Evolutionary conservation across 2,329 filamentous ascomycete species (phyloP).

Genomic region (Fusarium tupiense): DNA sequence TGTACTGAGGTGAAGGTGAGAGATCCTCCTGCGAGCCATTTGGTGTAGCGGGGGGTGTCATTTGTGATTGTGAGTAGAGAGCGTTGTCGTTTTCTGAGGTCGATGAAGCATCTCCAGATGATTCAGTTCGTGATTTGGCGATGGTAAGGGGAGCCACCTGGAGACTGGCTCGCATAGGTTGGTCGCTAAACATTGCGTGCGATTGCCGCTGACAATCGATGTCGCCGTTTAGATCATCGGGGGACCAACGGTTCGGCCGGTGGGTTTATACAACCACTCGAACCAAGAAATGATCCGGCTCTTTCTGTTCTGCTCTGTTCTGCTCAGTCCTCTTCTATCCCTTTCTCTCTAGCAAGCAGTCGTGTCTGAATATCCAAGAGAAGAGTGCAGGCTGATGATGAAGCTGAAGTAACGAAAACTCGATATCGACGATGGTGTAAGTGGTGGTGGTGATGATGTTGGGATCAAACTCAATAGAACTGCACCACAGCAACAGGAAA

Average conservation of each 20-base stretch:
- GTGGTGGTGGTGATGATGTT: conserved; percentile 23
- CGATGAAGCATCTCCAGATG: conserved; percentile 45
- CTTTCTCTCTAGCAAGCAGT: not conserved
- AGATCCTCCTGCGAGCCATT: conserved; percentile 72
- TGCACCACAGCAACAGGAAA: conserved; percentile 22
- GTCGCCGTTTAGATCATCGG: conserved; percentile 45
- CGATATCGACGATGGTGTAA: conserved; percentile 29
- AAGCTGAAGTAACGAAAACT: conserved; percentile 2
- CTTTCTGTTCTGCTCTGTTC: conserved; percentile 1
- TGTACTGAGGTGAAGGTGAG: conserved; percentile 47
- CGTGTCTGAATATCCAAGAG: conserved; percentile 37
- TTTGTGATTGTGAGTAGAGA: conserved; percentile 65
- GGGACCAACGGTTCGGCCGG: conserved; percentile 30
- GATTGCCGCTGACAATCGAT: conserved; percentile 42
- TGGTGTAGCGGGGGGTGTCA: conserved; percentile 82
- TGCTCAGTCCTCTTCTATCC: not conserved
- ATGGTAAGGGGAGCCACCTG: conserved; percentile 69
- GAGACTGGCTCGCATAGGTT: conserved; percentile 65
- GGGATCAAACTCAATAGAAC: conserved; percentile 8
- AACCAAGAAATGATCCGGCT: conserved; percentile 27
- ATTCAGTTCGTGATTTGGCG: conserved; percentile 52
- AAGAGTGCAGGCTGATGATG: not conserved
- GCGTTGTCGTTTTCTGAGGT: conserved; percentile 49
- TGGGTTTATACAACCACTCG: conserved; percentile 36
- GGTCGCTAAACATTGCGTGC: conserved; percentile 53